These are phyloP conservation scores for Vitis hybrid DNA, from an alignment of 177 flowering plant genomes.

Conservation along the genomic window DNA sequence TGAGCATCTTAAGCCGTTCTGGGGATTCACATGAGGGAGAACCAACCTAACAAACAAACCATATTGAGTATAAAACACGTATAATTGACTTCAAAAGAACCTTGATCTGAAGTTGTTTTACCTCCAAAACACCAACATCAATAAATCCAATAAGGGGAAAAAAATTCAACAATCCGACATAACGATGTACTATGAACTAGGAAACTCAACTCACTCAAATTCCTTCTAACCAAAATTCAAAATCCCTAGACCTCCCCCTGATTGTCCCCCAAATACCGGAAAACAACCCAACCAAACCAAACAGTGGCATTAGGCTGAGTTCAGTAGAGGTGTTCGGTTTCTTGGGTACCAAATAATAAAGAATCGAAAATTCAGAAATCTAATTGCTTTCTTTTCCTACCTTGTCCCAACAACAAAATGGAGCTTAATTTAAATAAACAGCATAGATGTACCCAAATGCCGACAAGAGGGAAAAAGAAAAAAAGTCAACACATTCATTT, in stretches of 20 bases:
- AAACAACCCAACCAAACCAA: background rate
- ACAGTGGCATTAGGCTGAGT: too few species aligned
- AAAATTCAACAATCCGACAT: background rate
- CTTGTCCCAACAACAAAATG: background rate
- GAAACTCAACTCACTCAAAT: background rate
- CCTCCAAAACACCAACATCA: background rate
- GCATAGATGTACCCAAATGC: background rate
- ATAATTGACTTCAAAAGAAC: background rate
- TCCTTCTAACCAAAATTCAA: background rate
- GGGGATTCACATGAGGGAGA: conserved; percentile 55
- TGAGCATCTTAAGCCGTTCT: conserved; percentile 45
- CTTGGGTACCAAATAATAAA: too few species aligned
- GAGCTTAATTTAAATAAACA: background rate
- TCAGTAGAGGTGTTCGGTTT: too few species aligned
- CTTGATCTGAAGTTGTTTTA: background rate
- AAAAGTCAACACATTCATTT: background rate
- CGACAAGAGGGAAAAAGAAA: background rate
- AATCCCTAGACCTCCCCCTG: too few species aligned
- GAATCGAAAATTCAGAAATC: background rate
- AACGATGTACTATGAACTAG: background rate
- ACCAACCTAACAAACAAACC: conserved; percentile 32
- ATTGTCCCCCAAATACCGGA: too few species aligned
- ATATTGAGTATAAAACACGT: background rate
- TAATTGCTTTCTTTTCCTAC: background rate
- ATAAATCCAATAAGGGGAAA: background rate